These are phyloP conservation scores for Colletotrichum tropicale DNA, from an alignment of 2,329 filamentous ascomycete genomes.

Conservation along the genomic window DNA sequence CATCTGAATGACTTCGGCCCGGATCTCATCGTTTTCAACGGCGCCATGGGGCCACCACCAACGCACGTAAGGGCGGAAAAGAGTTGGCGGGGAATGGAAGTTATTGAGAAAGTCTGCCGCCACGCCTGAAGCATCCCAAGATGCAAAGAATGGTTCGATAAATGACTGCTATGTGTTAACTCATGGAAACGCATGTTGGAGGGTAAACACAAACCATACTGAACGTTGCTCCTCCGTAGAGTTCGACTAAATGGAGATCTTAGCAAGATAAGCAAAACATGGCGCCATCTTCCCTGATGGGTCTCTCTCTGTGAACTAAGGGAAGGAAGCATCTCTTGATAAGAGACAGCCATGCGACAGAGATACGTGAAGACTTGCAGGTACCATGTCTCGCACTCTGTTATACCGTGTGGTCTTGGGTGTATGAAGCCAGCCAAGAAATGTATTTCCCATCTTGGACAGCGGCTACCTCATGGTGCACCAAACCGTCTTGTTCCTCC, in stretches of 20 bases:
- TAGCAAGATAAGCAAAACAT: not conserved
- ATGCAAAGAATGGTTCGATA: not conserved
- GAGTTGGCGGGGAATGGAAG: not conserved
- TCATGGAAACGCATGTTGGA: not conserved
- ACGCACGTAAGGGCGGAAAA: not conserved
- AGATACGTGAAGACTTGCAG: fast-evolving
- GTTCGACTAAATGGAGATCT: not conserved
- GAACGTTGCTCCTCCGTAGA: too few relatives aligned
- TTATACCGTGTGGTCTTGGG: not conserved
- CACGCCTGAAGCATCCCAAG: not conserved
- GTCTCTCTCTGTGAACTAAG: not conserved
- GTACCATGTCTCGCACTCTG: not conserved
- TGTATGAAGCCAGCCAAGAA: not conserved
- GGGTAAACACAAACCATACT: not conserved
- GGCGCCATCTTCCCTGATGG: not conserved
- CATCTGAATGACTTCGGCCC: not conserved
- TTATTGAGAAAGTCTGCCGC: not conserved
- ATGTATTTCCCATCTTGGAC: not conserved
- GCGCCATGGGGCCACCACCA: not conserved
- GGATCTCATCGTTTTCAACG: not conserved
- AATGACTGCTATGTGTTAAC: not conserved
- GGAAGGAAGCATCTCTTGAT: not conserved
- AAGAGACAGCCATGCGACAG: not conserved
- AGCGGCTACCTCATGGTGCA: not conserved
- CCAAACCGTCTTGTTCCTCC: not conserved